Percentiles rank a stretch among this genome's conserved stretches.
phyloP scores from a whole-genome alignment of 2,329 filamentous ascomycete species.

The Trichoderma simmonsii region DNA sequence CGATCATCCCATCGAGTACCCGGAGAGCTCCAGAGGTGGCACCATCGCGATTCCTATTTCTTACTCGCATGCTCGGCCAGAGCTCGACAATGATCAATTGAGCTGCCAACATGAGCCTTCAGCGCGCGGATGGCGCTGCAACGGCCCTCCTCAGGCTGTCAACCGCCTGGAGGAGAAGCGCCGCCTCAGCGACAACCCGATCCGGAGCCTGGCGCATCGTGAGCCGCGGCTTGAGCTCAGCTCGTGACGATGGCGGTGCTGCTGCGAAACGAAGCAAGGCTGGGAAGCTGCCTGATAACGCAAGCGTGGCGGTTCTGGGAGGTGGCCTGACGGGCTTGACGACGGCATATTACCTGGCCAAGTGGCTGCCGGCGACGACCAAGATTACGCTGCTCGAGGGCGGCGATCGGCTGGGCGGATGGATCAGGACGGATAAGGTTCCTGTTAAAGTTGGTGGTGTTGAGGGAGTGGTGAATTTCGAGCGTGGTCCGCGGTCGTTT shows the following conservation, averaged over 20 bases:
- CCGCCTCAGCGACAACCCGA: neutral
- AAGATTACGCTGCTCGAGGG: constrained; percentile 82
- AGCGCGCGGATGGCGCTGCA: constrained; percentile 28
- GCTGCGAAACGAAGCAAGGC: neutral
- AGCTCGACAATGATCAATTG: constrained; percentile 30
- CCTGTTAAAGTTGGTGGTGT: constrained; percentile 55
- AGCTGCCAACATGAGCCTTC: constrained; percentile 29
- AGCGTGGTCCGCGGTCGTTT: constrained; percentile 78
- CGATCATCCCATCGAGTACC: constrained; percentile 3
- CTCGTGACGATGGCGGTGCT: neutral
- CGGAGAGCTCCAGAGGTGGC: constrained; percentile 9
- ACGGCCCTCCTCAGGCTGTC: constrained; percentile 28
- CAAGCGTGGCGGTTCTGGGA: constrained; percentile 65
- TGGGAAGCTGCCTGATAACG: neutral
- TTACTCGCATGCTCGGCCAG: neutral
- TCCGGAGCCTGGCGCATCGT: neutral
- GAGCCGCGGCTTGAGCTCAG: neutral
- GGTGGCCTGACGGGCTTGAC: constrained; percentile 81
- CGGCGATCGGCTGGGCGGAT: constrained; percentile 70
- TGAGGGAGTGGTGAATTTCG: constrained; percentile 63
- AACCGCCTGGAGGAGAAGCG: constrained; percentile 18
- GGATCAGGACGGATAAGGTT: constrained; percentile 68
- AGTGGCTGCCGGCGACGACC: constrained; percentile 58
- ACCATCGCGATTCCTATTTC: neutral
- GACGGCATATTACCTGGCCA: constrained; percentile 72